phyloP scores from a whole-genome alignment of 768 basidiomycete genomes.

The Boletus rubescentipes region DNA sequence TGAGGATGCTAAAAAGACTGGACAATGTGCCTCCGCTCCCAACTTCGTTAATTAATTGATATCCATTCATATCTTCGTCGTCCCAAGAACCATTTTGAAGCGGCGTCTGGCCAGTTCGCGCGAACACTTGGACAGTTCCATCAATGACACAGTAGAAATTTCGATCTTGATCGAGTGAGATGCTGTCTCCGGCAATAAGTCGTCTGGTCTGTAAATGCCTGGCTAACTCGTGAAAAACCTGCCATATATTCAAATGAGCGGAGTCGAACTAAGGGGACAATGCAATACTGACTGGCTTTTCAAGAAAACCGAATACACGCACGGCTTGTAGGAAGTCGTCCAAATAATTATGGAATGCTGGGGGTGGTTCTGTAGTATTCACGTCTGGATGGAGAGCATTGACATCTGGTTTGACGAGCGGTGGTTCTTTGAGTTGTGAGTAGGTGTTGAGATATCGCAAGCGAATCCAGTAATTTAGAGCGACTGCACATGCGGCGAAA shows the following conservation, averaged over 20 bases:
- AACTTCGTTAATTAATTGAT: constrained; percentile 95
- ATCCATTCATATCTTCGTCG: constrained; percentile 89
- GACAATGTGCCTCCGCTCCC: constrained; percentile 93
- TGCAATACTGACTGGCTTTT: constrained; percentile 76
- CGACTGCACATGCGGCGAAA: constrained; percentile 63
- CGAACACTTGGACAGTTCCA: constrained; percentile 94
- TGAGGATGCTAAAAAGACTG: constrained; percentile 94
- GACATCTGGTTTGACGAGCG: constrained; percentile 77
- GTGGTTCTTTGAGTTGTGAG: constrained; percentile 75
- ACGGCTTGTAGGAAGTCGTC: constrained; percentile 98
- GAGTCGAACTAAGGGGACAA: not conserved
- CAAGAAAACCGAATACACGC: constrained; percentile 93
- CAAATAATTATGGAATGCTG: constrained; percentile 91
- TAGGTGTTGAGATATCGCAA: constrained; percentile 78
- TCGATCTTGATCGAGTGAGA: constrained; percentile 87
- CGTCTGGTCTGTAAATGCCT: constrained; percentile 93
- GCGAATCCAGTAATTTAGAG: constrained; percentile 81
- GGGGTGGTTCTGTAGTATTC: constrained; percentile 67
- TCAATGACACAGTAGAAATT: constrained; percentile 99
- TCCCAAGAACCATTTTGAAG: constrained; percentile 66
- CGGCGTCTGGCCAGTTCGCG: constrained; percentile 57
- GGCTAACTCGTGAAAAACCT: constrained; percentile 97
- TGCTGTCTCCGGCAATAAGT: constrained; percentile 93
- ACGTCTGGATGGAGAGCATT: constrained; percentile 92
- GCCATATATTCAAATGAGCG: not conserved